Evolutionary conservation across 2,329 filamentous ascomycete species (phyloP), one percentile per base, ranked within the genome.

Genomic region (Stemphylium vesicarium): DNA sequence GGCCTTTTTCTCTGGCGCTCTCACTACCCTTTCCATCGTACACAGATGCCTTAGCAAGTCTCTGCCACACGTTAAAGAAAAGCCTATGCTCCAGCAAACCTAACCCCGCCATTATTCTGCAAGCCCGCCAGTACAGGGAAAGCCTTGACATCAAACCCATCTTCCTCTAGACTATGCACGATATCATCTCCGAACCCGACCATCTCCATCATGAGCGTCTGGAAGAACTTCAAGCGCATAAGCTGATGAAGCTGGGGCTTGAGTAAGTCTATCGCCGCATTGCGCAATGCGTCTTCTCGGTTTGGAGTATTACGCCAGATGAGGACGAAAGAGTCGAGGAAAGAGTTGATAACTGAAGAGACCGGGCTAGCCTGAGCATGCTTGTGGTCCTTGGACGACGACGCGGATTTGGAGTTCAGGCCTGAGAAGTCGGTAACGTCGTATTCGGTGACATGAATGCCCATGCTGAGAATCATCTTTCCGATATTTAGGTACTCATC

Each of bases 301-400:
- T 45, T 22, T 2, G 16, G 4, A 7, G 68, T 68, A 22, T 68
- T 68, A 24, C 49, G 50, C 65, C 66, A 69, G 10, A 69, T 46
- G 33, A 69, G 50, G 11, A 62, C 58, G 2, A 71, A 16, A 0
- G 64, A 68, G 24, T 70, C 52, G 0, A 70, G 54, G 33, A 69
- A 63, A 4, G 54, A 56, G 33, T 63, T 48, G 11, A 42, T 24
- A 3, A 38, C 33, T 8, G 24, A 38, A 11, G 46, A 38, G 4
- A 33, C 41, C 4, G 40, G 11, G 35, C 31, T 33, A 26, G 15
- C 37, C 12, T 0, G 26, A 29, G 26, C 26, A 9, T 29, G 2
- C 10, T 29, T 26, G 24, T 26, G 24, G 24, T 26, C 24, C 8
- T 2, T 26, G 24, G 24, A 7, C 24, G 7, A 26, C 24, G 24